phyloP scores from a whole-genome alignment of 768 basidiomycete species.

The Tricholoma terreum region DNA sequence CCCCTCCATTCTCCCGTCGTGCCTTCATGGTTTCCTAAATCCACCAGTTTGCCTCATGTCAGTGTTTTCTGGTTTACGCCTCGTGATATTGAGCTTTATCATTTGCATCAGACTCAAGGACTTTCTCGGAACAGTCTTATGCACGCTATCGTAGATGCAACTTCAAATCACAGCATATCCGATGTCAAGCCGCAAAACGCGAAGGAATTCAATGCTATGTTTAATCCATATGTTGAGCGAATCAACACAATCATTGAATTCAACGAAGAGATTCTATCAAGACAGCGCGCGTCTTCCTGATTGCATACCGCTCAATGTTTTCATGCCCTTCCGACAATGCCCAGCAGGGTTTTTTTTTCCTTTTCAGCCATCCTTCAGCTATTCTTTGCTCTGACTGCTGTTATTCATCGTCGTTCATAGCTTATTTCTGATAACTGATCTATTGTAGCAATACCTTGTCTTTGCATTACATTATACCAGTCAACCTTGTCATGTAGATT shows the following conservation, averaged over 20 bases:
- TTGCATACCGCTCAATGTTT: not conserved
- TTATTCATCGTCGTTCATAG: not conserved
- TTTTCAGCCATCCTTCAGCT: not conserved
- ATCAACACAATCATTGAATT: constrained; percentile 11
- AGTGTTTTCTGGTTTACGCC: not conserved
- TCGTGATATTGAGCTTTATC: not conserved
- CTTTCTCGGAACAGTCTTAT: constrained; percentile 10
- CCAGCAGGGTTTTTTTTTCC: not conserved
- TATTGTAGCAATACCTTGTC: not conserved
- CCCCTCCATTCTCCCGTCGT: constrained; percentile 16
- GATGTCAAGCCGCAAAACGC: constrained; percentile 1
- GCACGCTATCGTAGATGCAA: constrained; percentile 20
- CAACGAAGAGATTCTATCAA: constrained; percentile 5
- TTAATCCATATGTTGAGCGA: constrained; percentile 9
- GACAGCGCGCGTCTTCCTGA: not conserved
- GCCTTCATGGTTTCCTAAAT: constrained; percentile 1
- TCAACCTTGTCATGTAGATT: not conserved
- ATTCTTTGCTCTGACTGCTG: not conserved
- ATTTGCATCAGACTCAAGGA: not conserved
- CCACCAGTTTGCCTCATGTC: constrained; percentile 7
- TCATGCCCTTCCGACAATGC: not conserved
- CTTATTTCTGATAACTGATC: not conserved
- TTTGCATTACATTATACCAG: not conserved
- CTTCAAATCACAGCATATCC: constrained; percentile 3
- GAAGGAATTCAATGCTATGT: constrained; percentile 17